A percentile compares a stretch with the other conserved stretches of the same genome.
Conservation (phyloP, 2,329 filamentous ascomycete species). For the Purpureocillium takamizusanense region DNA sequence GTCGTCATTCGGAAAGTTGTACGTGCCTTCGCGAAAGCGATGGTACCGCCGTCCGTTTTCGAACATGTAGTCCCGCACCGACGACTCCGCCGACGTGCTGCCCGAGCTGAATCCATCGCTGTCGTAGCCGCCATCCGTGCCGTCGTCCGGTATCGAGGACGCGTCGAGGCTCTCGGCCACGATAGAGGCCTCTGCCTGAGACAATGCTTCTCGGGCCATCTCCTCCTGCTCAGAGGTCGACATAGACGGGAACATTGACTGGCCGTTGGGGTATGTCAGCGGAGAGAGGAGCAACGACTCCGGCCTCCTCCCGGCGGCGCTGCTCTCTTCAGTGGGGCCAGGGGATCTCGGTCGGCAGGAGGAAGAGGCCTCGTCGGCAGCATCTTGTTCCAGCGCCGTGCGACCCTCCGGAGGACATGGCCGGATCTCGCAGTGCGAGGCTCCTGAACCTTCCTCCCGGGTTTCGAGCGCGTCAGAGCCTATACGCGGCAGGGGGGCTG, state of each 20-base stretch:
- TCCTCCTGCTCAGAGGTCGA: constrained; percentile 24
- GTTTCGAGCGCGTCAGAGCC: no score
- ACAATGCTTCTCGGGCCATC: constrained; percentile 25
- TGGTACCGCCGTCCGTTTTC: constrained; percentile 54
- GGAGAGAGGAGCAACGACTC: constrained; percentile 15
- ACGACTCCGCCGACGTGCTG: constrained; percentile 28
- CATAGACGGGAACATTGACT: constrained; percentile 25
- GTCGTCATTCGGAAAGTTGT: constrained; percentile 53
- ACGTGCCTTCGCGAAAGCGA: constrained; percentile 42
- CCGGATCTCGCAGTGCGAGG: no score
- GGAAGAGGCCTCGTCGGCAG: background rate
- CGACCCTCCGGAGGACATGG: no score
- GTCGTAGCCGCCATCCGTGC: constrained; percentile 26
- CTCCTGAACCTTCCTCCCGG: no score
- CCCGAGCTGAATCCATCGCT: constrained; percentile 25
- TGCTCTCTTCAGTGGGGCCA: background rate
- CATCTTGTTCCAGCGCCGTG: background rate
- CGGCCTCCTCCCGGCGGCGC: constrained; percentile 5
- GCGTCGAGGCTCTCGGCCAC: constrained; percentile 23
- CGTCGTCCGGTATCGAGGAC: constrained; percentile 8
- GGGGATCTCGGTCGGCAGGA: background rate
- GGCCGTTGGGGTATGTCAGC: constrained; percentile 28
- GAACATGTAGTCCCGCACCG: constrained; percentile 39
- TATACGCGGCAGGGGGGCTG: no score
- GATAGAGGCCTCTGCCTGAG: constrained; percentile 26